Percentiles rank a stretch among this genome's conserved stretches.
phyloP scores from a whole-genome alignment of 2,329 filamentous ascomycete genomes.

The Exophiala sp. region DNA sequence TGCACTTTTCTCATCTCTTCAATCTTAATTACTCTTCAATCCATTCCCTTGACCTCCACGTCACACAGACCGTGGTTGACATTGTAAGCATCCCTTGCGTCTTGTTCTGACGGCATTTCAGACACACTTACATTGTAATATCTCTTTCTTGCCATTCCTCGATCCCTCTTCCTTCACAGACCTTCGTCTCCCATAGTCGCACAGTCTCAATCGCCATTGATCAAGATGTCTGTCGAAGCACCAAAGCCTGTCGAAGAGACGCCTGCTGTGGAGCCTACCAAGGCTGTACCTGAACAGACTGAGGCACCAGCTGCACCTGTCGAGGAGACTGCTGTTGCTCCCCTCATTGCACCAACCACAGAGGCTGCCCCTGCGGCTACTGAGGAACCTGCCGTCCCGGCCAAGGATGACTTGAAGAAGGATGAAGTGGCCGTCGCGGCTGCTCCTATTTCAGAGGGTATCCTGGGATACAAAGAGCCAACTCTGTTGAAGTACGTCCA shows the following conservation, averaged over 20 bases:
- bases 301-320: slow-evolving; percentile 28
- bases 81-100: slow-evolving; percentile 25
- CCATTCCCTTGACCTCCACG: slow-evolving; percentile 22
- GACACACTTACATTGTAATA: slow-evolving; percentile 15
- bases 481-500: slow-evolving; percentile 79
- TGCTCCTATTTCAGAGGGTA: slow-evolving; percentile 75
- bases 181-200: slow-evolving; percentile 29
- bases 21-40: slow-evolving; percentile 23
- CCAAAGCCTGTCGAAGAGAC: slow-evolving; percentile 67
- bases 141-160: slow-evolving; percentile 6
- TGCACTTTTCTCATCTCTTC: slow-evolving; percentile 25
- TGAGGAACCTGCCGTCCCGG: slow-evolving; percentile 35
- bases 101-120: slow-evolving; percentile 12
- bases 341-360: slow-evolving; percentile 21
- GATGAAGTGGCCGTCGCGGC: slow-evolving; percentile 44
- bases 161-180: slow-evolving; percentile 31
- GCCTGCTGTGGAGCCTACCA: slow-evolving; percentile 28
- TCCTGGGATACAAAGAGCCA: slow-evolving; percentile 84
- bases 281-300: slow-evolving; percentile 20
- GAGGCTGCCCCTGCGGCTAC: slow-evolving; percentile 27
- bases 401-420: slow-evolving; percentile 44
- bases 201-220: slow-evolving; percentile 8
- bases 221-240: slow-evolving; percentile 65
- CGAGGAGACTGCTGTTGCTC: slow-evolving; percentile 23
- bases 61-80: slow-evolving; percentile 19